Conservation (phyloP, 2,329 filamentous ascomycete species). For the Cladosporium sp. region DNA sequence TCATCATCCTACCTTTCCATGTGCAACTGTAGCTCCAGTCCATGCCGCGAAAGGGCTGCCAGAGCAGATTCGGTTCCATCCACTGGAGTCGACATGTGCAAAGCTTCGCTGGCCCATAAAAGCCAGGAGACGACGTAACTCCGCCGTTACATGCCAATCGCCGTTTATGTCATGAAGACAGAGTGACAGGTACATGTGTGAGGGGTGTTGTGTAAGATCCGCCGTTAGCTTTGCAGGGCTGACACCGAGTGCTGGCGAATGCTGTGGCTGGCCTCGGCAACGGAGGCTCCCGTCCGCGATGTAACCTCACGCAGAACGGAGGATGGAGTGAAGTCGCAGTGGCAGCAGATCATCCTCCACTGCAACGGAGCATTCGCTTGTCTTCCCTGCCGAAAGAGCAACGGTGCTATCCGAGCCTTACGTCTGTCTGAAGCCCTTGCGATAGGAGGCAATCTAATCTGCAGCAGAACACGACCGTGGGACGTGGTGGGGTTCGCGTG, state of each 20-base stretch:
- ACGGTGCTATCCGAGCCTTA: conserved; percentile 10
- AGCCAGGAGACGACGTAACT: not conserved
- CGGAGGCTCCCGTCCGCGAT: not conserved
- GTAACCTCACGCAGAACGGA: conserved; percentile 10
- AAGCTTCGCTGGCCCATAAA: not conserved
- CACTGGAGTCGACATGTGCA: conserved; percentile 1
- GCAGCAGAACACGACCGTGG: not conserved
- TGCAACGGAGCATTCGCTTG: conserved; percentile 14
- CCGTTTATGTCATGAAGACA: too few relatives aligned
- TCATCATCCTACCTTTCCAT: not conserved
- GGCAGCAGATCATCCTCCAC: conserved; percentile 9
- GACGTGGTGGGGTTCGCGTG: not conserved
- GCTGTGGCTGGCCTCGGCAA: conserved; percentile 2
- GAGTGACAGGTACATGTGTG: not conserved
- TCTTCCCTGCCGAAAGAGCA: not conserved
- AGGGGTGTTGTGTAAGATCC: too few relatives aligned
- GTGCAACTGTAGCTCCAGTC: too few relatives aligned
- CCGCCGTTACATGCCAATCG: conserved; percentile 2
- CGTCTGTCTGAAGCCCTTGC: not conserved
- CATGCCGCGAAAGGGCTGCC: too few relatives aligned
- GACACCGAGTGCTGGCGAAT: too few relatives aligned
- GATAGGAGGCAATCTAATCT: too few relatives aligned
- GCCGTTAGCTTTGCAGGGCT: too few relatives aligned
- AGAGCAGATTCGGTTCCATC: not conserved
- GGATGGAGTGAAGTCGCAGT: conserved; percentile 18